Evolutionary conservation across 495 filamentous ascomycete genomes (phyloP).

Genomic region (Tuber calosporum): DNA sequence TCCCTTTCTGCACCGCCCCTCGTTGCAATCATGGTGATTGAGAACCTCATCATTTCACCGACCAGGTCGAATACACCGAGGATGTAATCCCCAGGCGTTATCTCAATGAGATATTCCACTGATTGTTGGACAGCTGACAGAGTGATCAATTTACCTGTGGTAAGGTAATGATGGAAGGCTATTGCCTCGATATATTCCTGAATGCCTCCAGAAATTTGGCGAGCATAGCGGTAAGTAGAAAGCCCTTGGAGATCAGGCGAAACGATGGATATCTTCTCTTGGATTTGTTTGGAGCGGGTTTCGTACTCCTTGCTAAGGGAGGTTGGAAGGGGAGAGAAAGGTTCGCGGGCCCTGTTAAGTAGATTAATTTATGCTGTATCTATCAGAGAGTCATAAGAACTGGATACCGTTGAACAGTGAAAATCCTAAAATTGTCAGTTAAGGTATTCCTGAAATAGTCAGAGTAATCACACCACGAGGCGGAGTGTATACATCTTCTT

Average conservation of each 20-base stretch:
- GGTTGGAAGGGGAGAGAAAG: constrained; percentile 57
- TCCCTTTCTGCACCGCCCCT: constrained; percentile 45
- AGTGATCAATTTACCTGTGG: constrained; percentile 64
- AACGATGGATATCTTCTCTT: constrained; percentile 58
- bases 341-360: constrained; percentile 55
- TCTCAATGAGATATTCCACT: constrained; percentile 51
- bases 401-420: constrained; percentile 76
- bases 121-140: constrained; percentile 51
- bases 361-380: constrained; percentile 8
- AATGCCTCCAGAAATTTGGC: constrained; percentile 65
- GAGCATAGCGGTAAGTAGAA: constrained; percentile 75
- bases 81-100: constrained; percentile 79
- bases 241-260: constrained; percentile 65
- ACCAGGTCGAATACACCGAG: constrained; percentile 88
- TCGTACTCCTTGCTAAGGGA: constrained; percentile 59
- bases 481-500: constrained; percentile 77
- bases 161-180: constrained; percentile 79
- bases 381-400: background rate
- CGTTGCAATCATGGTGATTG: constrained; percentile 70
- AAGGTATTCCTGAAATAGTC: background rate
- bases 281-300: constrained; percentile 59
- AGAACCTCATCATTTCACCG: constrained; percentile 94
- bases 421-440: constrained; percentile 57
- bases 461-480: background rate
- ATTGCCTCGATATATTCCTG: constrained; percentile 91